Percentiles rank a stretch among this genome's conserved stretches.
These are phyloP conservation scores for Zoysia pacifica DNA, from an alignment of 176 grass and related monocot genomes.

Conservation along the genomic window DNA sequence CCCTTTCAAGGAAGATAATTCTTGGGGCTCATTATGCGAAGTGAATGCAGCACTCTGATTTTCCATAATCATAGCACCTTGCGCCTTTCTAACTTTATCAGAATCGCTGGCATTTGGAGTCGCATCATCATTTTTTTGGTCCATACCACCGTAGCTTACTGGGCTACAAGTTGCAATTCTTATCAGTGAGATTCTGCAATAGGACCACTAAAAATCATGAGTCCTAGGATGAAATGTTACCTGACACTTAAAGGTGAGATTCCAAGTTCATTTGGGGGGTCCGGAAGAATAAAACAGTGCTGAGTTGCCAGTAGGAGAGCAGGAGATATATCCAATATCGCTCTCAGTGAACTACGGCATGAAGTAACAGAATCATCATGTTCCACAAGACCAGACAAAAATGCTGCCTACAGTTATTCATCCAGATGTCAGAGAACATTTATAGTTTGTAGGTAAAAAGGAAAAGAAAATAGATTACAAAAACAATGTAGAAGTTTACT, in stretches of 20 bases:
- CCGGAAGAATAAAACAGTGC: constrained; percentile 77
- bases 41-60: constrained; percentile 20
- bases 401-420: constrained; percentile 61
- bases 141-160: constrained; percentile 37
- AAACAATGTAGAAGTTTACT: neutral
- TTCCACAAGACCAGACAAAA: constrained; percentile 65
- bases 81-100: constrained; percentile 30
- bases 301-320: constrained; percentile 59
- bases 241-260: constrained; percentile 32
- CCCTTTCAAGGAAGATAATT: constrained; percentile 30
- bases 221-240: constrained; percentile 22
- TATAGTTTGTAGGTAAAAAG: neutral
- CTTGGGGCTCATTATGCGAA: constrained; percentile 18
- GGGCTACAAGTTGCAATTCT: constrained; percentile 37
- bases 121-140: constrained; percentile 25
- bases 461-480: neutral
- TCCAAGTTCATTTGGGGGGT: constrained; percentile 56
- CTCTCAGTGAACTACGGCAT: constrained; percentile 60
- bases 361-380: constrained; percentile 49
- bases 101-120: constrained; percentile 25
- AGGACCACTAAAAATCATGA: neutral
- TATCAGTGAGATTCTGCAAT: constrained; percentile 20
- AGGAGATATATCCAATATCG: constrained; percentile 64
- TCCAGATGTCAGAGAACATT: constrained; percentile 10
- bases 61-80: constrained; percentile 15